Evolutionary conservation across 441 rosid species (phyloP), one percentile per base, ranked within the genome.

Genomic region (Erysimum cheiri): DNA sequence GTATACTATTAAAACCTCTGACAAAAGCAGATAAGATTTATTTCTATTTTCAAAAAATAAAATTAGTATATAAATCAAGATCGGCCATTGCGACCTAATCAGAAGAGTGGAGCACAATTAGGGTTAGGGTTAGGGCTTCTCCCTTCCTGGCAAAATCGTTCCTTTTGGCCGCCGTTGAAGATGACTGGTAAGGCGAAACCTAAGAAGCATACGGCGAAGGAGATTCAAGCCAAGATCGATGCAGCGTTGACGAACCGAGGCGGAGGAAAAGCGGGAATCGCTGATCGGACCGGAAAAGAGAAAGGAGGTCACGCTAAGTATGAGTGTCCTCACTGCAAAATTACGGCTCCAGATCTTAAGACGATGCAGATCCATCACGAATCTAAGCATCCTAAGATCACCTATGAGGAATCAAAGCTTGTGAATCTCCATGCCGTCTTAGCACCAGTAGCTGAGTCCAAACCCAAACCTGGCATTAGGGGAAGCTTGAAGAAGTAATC

Each of bases 141-240:
- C 41, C 47, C 69, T 31, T 10, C 36, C 28, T 49, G 13, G 17
- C 29, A 24, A 33, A 19, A 28, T 24, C 37, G 0, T 9, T 12
- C 11, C 53, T 67, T 39, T 29, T 15, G 26, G 67, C 71, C 70
- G 69, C 60, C 60, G 32, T 53, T 50, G 35, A 65, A 50, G 64
- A 90, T 95, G 98, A 95, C 99, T 0, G 98, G 99, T 22, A 95
- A 95, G 80, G 97, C 98, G 47, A 95, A 95, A 91, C 98, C 98
- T 9, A 95, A 92, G 95, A 95, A 95, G 95, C 99, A 95, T 80
- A 92, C 97, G 12, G 97, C 98, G 52, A 95, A 95, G 82, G 99
- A 92, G 82, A 79, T 95, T 75, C 83, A 86, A 3, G 74, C 92
- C 24, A 95, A 92, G 69, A 59, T 82, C 32, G 97, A 95, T 67